Evolutionary conservation across 495 filamentous ascomycete genomes (phyloP), one percentile per base, ranked within the genome.

Genomic region (Penicillium longicatenatum): DNA sequence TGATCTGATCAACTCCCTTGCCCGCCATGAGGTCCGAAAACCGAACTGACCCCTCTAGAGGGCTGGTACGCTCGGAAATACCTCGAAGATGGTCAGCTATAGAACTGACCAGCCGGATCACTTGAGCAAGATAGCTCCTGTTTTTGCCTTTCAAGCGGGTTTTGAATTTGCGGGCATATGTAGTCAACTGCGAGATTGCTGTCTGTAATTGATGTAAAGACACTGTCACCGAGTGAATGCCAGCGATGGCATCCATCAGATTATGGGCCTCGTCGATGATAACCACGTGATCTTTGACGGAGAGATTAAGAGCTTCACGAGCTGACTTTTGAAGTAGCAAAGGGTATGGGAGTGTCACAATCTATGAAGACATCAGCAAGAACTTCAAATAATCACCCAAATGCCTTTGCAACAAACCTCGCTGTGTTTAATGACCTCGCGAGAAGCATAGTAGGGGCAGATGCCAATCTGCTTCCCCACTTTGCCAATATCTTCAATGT

Each of bases 191-290:
- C 24, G 82, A 78, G 58, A 89, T 81, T 14, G 89, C 87, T 24
- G 77, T 81, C 54, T 86, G 80, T 17, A 98, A 72, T 60, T 97
- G 92, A 21, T 67, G 69, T 6, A 93, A 77, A 10, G 86, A 84
- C 24, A 98, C 81, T 39, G 86, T 83, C 5, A 90, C 83, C 1
- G 94, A 95, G 66, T 98, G 84, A 50, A 97, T 93, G 21, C 85
- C 87, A 1, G 90, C 82, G 44, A 98, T 92, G 2, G 93, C 90
- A 70, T 97, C 92, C 86, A 97, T 97, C 30, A 98, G 82, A 68
- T 98, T 98, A 67, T 98, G 94, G 1, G 95, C 94, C 75, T 98
- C 94, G 64, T 98, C 94, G 60, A 98, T 90, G 43, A 98, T 89
- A 21, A 98, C 83, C 2, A 98, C 80, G 69, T 97, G 93, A 7